Conservation (phyloP, 768 basidiomycete genomes). For the Sporobolomyces pararoseus region DNA sequence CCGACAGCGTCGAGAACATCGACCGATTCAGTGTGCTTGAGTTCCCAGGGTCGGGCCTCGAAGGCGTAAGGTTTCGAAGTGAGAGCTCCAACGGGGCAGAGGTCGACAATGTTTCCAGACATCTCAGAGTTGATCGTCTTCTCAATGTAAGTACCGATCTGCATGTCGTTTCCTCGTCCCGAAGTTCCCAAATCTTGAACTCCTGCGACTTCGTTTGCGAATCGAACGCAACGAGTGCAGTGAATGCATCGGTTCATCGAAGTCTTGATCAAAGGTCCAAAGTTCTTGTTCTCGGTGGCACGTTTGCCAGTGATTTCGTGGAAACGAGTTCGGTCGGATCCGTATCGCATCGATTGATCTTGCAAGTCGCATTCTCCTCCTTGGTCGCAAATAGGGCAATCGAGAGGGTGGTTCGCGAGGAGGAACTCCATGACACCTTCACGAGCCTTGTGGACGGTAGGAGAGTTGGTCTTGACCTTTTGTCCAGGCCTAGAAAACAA, state of each 20-base stretch:
- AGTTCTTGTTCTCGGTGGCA: slow-evolving; percentile 95
- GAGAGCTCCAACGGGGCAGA: slow-evolving; percentile 96
- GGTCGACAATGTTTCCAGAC: slow-evolving; percentile 92
- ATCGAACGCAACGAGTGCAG: slow-evolving; percentile 97
- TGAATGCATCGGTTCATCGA: slow-evolving; percentile 99
- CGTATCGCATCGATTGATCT: slow-evolving; percentile 99
- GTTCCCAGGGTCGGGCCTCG: slow-evolving; percentile 95
- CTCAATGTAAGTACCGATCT: slow-evolving; percentile 97
- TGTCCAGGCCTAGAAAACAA: slow-evolving; percentile 43
- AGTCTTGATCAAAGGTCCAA: slow-evolving; percentile 96
- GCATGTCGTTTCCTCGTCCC: slow-evolving; percentile 94
- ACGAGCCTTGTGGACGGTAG: slow-evolving; percentile 52
- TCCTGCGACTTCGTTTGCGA: slow-evolving; percentile 98
- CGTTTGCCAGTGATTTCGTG: slow-evolving; percentile 98
- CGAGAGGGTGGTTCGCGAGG: slow-evolving; percentile 92
- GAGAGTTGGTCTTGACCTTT: slow-evolving; percentile 48
- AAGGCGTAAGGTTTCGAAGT: slow-evolving; percentile 98
- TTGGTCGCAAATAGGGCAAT: slow-evolving; percentile 98
- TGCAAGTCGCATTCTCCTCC: slow-evolving; percentile 98
- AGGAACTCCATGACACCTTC: slow-evolving; percentile 97
- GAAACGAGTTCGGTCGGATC: slow-evolving; percentile 93
- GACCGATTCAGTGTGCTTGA: slow-evolving; percentile 94
- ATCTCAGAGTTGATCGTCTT: slow-evolving; percentile 97
- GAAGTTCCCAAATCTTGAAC: slow-evolving; percentile 96
- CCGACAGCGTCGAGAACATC: slow-evolving; percentile 95